These are phyloP conservation scores for Psilocybe cubensis DNA, from an alignment of 768 basidiomycete species.

Conservation along the genomic window DNA sequence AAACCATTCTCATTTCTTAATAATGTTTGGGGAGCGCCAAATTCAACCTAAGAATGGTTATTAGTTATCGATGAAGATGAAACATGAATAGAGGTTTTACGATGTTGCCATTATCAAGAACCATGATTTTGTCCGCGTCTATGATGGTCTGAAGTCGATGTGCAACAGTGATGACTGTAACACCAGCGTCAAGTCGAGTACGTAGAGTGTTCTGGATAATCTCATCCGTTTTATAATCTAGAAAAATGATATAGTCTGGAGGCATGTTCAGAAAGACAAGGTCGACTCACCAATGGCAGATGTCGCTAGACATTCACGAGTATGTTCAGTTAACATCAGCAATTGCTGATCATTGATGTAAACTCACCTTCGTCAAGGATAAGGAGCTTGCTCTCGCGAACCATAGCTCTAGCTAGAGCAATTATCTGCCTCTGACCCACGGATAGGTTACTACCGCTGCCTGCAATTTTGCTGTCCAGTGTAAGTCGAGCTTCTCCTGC, in stretches of 20 bases:
- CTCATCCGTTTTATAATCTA: conserved; percentile 65
- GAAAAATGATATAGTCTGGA: neutral
- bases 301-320: conserved; percentile 32
- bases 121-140: conserved; percentile 63
- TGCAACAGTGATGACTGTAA: conserved; percentile 69
- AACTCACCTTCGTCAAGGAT: conserved; percentile 63
- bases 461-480: conserved; percentile 46
- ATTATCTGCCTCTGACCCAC: conserved; percentile 77
- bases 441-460: conserved; percentile 71
- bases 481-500: conserved; percentile 52
- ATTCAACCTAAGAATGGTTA: conserved; percentile 23
- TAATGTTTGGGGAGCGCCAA: conserved; percentile 17
- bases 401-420: conserved; percentile 64
- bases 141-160: conserved; percentile 73
- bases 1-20: conserved; percentile 15
- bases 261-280: neutral
- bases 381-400: conserved; percentile 59
- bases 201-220: conserved; percentile 74
- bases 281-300: conserved; percentile 46
- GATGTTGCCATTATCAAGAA: conserved; percentile 55
- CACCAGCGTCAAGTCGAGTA: conserved; percentile 59
- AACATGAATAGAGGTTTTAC: conserved; percentile 30
- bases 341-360: neutral
- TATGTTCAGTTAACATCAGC: no score
- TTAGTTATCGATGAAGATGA: neutral